Percentiles rank a stretch among this genome's conserved stretches.
Conservation (phyloP, 106 monocot species). For the Alisma plantagoaquatica region DNA sequence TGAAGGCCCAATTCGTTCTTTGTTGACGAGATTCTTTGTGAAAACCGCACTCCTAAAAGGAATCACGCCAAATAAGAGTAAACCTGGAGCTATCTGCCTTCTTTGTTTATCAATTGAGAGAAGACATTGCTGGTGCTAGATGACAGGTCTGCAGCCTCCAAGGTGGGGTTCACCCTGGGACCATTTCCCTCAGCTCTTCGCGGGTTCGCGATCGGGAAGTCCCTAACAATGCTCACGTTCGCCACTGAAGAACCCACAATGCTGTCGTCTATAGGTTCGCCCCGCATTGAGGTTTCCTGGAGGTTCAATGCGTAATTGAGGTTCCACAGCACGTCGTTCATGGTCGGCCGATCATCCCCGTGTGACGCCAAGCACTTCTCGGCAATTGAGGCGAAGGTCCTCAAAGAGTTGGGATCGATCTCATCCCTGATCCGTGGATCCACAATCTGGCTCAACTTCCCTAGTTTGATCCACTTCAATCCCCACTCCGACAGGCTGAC, state of each 20-base stretch:
- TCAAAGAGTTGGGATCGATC: slow-evolving; percentile 49
- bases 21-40: no score
- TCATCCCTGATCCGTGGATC: no score
- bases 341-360: slow-evolving; percentile 45
- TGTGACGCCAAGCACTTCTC: slow-evolving; percentile 55
- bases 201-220: slow-evolving; percentile 4
- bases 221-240: slow-evolving; percentile 18
- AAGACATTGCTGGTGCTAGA: slow-evolving; percentile 22
- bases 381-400: slow-evolving; percentile 54
- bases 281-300: slow-evolving; percentile 32
- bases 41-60: no score
- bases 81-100: slow-evolving; percentile 50
- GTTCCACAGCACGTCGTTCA: slow-evolving; percentile 67
- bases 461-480: slow-evolving; percentile 21
- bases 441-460: slow-evolving; percentile 38
- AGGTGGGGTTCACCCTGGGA: no score
- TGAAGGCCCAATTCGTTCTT: no score
- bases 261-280: slow-evolving; percentile 53
- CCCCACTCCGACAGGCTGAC: no score
- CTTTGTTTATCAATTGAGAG: slow-evolving; percentile 36
- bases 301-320: slow-evolving; percentile 65
- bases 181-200: no score
- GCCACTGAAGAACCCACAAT: no score
- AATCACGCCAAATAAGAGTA: no score
- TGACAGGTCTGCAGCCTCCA: background rate